phyloP scores from a whole-genome alignment of 495 filamentous ascomycete species.

The Hapsidospora chrysogenum region DNA sequence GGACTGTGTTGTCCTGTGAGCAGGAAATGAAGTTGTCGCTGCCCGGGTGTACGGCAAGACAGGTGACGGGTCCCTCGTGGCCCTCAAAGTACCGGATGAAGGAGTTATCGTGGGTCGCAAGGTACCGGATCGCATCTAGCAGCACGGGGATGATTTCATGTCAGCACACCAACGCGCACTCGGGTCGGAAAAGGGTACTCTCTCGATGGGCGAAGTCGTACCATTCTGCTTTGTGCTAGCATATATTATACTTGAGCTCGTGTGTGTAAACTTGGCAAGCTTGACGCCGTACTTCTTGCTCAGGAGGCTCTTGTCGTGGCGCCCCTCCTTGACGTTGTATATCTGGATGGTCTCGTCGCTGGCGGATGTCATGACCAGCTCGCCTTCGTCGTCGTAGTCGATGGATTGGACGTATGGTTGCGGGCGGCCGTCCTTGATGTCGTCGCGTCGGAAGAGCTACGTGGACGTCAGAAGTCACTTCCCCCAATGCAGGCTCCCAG shows the following conservation, averaged over 20 bases:
- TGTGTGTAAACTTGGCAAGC: slow-evolving; percentile 85
- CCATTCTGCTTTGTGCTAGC: slow-evolving; percentile 88
- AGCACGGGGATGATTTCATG: not conserved
- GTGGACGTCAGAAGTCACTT: slow-evolving; percentile 2
- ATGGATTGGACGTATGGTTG: slow-evolving; percentile 44
- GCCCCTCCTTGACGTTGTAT: slow-evolving; percentile 81
- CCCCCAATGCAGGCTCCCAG: not conserved
- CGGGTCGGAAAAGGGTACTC: not conserved
- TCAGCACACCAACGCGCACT: no score
- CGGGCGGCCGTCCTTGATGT: slow-evolving; percentile 21
- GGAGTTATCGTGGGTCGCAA: slow-evolving; percentile 85
- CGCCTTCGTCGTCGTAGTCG: slow-evolving; percentile 90
- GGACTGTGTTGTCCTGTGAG: slow-evolving; percentile 71
- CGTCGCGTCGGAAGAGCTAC: slow-evolving; percentile 27
- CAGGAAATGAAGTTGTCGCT: slow-evolving; percentile 84
- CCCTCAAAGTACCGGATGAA: slow-evolving; percentile 92
- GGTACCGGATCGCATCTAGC: slow-evolving; percentile 68
- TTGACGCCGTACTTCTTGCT: slow-evolving; percentile 92
- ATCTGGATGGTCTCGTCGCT: slow-evolving; percentile 90
- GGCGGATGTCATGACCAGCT: slow-evolving; percentile 70
- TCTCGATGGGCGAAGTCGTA: slow-evolving; percentile 11
- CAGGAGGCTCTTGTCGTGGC: slow-evolving; percentile 65
- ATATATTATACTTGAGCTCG: slow-evolving; percentile 75
- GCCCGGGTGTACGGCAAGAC: slow-evolving; percentile 52
- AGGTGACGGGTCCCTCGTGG: slow-evolving; percentile 70